Evolutionary conservation across 169 alveolate genomes (phyloP), one percentile per base, ranked within the genome.

Genomic region (Plasmodium cynomolgi): DNA sequence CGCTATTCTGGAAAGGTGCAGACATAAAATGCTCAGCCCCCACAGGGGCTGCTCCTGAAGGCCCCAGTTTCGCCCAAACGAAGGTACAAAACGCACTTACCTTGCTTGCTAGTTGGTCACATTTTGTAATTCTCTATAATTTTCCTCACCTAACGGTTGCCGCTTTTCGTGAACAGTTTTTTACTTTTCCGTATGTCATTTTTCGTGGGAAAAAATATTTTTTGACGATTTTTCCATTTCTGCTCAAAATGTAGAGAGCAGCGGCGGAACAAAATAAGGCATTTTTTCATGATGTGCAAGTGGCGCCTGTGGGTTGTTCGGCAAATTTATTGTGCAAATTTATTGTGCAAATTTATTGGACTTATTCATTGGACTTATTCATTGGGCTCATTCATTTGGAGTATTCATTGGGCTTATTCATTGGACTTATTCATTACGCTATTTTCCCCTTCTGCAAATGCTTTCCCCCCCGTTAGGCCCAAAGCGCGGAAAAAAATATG

Each of bases 61-160:
- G 77, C 11, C 23, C 83, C 29, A 84, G 74, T 34, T 71, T 84
- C n/a, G 17, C 83, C 15, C 92, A 84, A 84, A 20, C 92, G 20
- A 84, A 41, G 50, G 92, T 84, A 84, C 37, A 82, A 71, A 37
- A 37, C 13, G 17, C 34, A 23, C 13, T 20, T 62, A 20, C 34
- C 17, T 62, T 62, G 11, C 4, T 29, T 81, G 47, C 75, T 83
- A 68, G 20, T 11, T 33, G 2, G 73, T 41, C 74, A 44, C 39
- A 29, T 82, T 82, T 50, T 84, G 44, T 20, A 23, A 23, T 31
- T 79, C 23, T 79, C 54, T 79, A 39, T 37, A 15, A 15, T 39
- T 11, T 75, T 20, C 26, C 47, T 47, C 47, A 31, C 47, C 62
- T 75, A 47, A 47, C 20, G 58, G 58, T 47, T 47, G 20, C 58